A percentile compares a stretch with the other conserved stretches of the same genome.
Evolutionary conservation across 2,329 filamentous ascomycete species (phyloP).

Genomic region (Fusarium tupiense): DNA sequence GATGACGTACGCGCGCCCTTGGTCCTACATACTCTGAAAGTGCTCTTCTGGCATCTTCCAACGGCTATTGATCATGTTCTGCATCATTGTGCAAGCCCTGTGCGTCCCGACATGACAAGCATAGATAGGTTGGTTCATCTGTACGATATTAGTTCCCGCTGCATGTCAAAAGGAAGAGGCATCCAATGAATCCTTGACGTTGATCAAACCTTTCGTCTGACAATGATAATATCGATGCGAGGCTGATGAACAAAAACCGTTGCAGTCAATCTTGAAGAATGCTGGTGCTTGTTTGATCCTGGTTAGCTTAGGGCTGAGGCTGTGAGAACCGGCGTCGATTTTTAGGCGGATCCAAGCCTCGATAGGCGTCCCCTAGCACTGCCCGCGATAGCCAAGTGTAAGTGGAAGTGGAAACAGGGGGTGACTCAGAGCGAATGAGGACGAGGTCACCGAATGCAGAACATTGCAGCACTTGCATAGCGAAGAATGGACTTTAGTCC

Average conservation of each 20-base stretch:
- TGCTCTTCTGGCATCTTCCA: constrained; percentile 9
- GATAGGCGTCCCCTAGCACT: constrained; percentile 29
- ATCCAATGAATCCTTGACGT: constrained; percentile 38
- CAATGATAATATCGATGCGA: constrained; percentile 23
- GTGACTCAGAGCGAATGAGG: constrained; percentile 22
- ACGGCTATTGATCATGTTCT: neutral
- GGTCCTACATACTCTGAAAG: neutral
- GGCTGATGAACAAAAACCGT: constrained; percentile 28
- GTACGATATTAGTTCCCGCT: constrained; percentile 40
- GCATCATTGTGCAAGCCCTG: constrained; percentile 4
- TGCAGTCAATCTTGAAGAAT: neutral
- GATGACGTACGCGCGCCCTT: constrained; percentile 24
- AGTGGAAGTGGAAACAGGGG: neutral
- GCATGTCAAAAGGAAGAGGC: constrained; percentile 36
- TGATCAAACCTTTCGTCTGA: constrained; percentile 5
- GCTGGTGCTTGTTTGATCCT: neutral
- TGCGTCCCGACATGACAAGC: constrained; percentile 21
- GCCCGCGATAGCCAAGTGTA: constrained; percentile 5
- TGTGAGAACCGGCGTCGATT: constrained; percentile 25
- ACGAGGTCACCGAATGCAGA: constrained; percentile 20
- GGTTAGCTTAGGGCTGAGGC: constrained; percentile 30
- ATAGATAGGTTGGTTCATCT: constrained; percentile 1
- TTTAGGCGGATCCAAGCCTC: constrained; percentile 34
- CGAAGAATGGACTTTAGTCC: neutral
- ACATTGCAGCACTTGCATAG: constrained; percentile 32